Evolutionary conservation across 2,329 filamentous ascomycete genomes (phyloP), one percentile per base, ranked within the genome.

Genomic region (Ilyonectria sp.): DNA sequence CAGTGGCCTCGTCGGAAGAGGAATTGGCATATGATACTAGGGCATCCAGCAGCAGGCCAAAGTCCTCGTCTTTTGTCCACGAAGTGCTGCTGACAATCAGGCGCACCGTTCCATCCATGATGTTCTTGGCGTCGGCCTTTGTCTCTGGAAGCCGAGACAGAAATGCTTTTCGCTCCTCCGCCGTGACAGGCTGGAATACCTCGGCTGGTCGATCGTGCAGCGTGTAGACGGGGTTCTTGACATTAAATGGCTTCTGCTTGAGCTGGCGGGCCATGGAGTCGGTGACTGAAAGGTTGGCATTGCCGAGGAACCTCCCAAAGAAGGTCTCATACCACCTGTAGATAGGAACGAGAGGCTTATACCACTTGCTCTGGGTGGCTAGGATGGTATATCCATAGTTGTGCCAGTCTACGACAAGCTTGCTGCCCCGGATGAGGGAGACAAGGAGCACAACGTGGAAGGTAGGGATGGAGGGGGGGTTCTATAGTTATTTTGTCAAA

Each of bases 321-420:
- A 86, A 79, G 43, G 85, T 87, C 81, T 99, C 96, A 77, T 98
- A 98, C 77, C 86, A 86, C 70, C 90, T 90, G 26, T 95, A 93
- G 9, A 97, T 78, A 31, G 82, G 86, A 9, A 98, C 94, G n/a
- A 98, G 87, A 0, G 92, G 92, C 76, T 97, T 93, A 6, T 78
- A 80, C 46, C 89, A 86, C 26, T 85, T 82, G 55, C 87, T 89
- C 54, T 88, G 85, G 6, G 40, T 43, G 17, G 88, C 93, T 4
- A 99, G 89, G 74, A 99, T 97, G 9, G 94, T 95, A 86, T 95
- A 97, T 73, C 95, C 96, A 81, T 98, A 98, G 82, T 99, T 99
- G 84, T 99, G 96, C 96, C 96, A 99, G 84, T 99, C 96, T 62
- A 98, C 93, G 68, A 98, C 86, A 4, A 99, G 87, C 63, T 89